These are phyloP conservation scores for Truncatella angustata DNA, from an alignment of 2,329 filamentous ascomycete species.

Conservation along the genomic window DNA sequence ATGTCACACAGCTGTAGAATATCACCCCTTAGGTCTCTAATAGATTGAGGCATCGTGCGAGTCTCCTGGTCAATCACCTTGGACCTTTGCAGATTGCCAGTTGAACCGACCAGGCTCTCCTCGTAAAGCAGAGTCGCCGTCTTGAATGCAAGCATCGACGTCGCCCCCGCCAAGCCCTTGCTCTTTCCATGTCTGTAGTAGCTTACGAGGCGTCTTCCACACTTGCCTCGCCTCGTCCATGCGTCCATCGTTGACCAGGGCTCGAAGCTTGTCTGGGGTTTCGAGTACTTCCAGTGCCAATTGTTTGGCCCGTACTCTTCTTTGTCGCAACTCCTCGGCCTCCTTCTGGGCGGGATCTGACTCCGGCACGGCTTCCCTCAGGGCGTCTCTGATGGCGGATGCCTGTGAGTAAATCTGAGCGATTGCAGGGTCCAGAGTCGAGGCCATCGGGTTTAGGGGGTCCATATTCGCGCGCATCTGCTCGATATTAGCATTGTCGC, in stretches of 20 bases:
- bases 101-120: constrained; percentile 24
- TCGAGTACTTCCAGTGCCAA: constrained; percentile 63
- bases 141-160: constrained; percentile 50
- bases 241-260: constrained; percentile 58
- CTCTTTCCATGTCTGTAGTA: constrained; percentile 54
- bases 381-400: constrained; percentile 49
- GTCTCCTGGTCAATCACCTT: constrained; percentile 16
- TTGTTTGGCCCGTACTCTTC: constrained; percentile 44
- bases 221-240: constrained; percentile 57
- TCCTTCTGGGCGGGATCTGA: constrained; percentile 40
- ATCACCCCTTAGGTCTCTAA: too few species aligned
- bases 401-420: constrained; percentile 69
- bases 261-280: constrained; percentile 57
- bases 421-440: constrained; percentile 71
- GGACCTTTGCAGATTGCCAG: constrained; percentile 21
- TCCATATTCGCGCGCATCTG: constrained; percentile 81
- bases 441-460: constrained; percentile 70
- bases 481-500: constrained; percentile 8
- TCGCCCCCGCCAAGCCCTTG: constrained; percentile 54
- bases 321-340: constrained; percentile 30
- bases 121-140: constrained; percentile 51
- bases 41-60: too few species aligned
- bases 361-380: constrained; percentile 46
- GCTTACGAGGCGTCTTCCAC: constrained; percentile 52
- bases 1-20: constrained; percentile 37